These are phyloP conservation scores for Aurinia saxatilis DNA, from an alignment of 345 rosid genomes.

Conservation along the genomic window DNA sequence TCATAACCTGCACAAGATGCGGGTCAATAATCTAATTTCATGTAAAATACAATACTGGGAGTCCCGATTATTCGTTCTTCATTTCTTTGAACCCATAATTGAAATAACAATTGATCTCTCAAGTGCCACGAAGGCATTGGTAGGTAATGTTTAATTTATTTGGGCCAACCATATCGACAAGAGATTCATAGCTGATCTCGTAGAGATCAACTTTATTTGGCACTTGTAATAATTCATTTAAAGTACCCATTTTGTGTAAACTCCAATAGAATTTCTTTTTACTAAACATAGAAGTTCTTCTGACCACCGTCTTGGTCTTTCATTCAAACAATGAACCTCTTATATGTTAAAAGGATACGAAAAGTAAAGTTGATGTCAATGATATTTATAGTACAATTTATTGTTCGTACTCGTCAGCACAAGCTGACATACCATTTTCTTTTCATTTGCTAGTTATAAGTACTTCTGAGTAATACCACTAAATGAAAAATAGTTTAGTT, in stretches of 20 bases:
- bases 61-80: background rate
- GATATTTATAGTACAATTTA: background rate
- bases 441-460: background rate
- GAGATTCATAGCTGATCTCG: background rate
- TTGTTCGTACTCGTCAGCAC: background rate
- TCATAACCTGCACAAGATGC: too few species aligned
- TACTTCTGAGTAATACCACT: too few species aligned
- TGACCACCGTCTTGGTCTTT: slow-evolving; percentile 14
- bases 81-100: background rate
- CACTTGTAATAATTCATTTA: slow-evolving; percentile 4
- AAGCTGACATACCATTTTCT: background rate
- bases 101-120: slow-evolving; percentile 2
- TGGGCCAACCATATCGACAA: slow-evolving; percentile 25
- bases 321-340: slow-evolving; percentile 10
- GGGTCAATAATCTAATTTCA: too few species aligned
- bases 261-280: background rate
- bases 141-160: slow-evolving; percentile 22
- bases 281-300: slow-evolving; percentile 12
- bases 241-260: slow-evolving; percentile 11
- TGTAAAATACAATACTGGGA: too few species aligned
- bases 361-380: slow-evolving; percentile 7
- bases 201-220: background rate
- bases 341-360: slow-evolving; percentile 13
- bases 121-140: slow-evolving; percentile 12
- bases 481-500: too few species aligned